phyloP scores from a whole-genome alignment of 2,329 filamentous ascomycete species.

The Apiospora sp. region DNA sequence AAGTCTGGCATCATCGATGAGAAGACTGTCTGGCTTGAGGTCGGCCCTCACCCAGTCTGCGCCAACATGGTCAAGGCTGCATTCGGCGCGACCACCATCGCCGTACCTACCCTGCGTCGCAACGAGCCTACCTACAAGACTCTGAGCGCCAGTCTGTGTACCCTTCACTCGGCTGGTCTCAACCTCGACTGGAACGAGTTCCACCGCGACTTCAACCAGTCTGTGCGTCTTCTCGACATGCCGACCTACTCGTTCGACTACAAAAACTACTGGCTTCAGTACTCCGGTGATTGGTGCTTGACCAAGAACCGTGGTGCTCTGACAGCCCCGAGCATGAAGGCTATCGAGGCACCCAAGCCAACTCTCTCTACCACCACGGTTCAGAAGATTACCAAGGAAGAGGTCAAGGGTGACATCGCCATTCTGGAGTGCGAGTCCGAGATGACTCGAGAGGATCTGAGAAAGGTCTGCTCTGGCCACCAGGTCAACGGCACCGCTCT shows the following conservation, averaged over 20 bases:
- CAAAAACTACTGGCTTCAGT: constrained; percentile 78
- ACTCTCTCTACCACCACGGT: constrained; percentile 72
- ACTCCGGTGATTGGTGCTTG: constrained; percentile 65
- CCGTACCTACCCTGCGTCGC: constrained; percentile 68
- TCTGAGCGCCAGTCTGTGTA: constrained; percentile 62
- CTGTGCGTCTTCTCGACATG: constrained; percentile 67
- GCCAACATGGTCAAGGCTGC: constrained; percentile 73
- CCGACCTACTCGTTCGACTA: constrained; percentile 74
- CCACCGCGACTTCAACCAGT: constrained; percentile 66
- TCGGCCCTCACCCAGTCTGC: constrained; percentile 78
- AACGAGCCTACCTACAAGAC: constrained; percentile 71
- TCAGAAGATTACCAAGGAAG: constrained; percentile 69
- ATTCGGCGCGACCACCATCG: constrained; percentile 61
- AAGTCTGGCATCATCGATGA: constrained; percentile 67
- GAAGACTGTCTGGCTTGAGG: constrained; percentile 74
- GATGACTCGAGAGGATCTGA: constrained; percentile 68
- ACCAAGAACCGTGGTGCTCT: constrained; percentile 68
- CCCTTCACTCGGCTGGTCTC: constrained; percentile 65
- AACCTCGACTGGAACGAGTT: constrained; percentile 72
- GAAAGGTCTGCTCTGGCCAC: constrained; percentile 69
- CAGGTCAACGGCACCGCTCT: constrained; percentile 72
- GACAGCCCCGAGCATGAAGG: constrained; percentile 49
- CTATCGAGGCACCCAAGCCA: constrained; percentile 48
- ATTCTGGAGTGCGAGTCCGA: constrained; percentile 71
- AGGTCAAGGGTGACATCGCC: constrained; percentile 66